Conservation (phyloP, 257 asterid genomes). For the Solanum tarapatanum region DNA sequence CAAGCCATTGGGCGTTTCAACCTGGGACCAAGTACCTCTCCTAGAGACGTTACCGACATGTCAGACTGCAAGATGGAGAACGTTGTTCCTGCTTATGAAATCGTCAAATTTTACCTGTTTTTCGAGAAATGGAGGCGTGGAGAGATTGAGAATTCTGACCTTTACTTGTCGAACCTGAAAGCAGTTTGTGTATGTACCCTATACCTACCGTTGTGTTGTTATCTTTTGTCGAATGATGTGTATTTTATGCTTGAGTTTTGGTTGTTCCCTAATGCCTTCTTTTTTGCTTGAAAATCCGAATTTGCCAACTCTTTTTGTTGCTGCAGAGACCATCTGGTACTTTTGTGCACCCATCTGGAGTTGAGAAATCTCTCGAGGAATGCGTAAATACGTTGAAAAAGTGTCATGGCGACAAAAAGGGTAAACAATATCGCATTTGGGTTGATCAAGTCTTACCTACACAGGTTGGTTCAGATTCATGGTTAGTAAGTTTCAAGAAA, state of each 20-base stretch:
- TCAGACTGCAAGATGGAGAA: constrained; percentile 42
- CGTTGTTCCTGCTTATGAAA: constrained; percentile 74
- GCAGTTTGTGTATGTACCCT: constrained; percentile 49
- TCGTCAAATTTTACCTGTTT: constrained; percentile 66
- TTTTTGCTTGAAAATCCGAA: not conserved
- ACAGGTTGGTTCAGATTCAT: constrained; percentile 53
- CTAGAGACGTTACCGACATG: constrained; percentile 56
- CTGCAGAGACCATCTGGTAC: constrained; percentile 57
- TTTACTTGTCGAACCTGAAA: constrained; percentile 50
- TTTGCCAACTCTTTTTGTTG: not conserved
- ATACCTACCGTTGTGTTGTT: not conserved
- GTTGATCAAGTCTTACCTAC: constrained; percentile 76
- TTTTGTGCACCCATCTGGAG: constrained; percentile 70
- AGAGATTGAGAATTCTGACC: constrained; percentile 67
- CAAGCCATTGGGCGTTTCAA: constrained; percentile 86
- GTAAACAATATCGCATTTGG: constrained; percentile 63
- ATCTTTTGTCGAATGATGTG: not conserved
- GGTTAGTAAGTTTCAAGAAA: constrained; percentile 82
- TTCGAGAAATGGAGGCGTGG: constrained; percentile 90
- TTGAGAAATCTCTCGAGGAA: constrained; percentile 47
- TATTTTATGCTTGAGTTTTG: not conserved
- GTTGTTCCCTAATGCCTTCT: not conserved
- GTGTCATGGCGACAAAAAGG: constrained; percentile 61
- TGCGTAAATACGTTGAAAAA: constrained; percentile 31
- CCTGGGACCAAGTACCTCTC: constrained; percentile 76